Percentiles rank a stretch among this genome's conserved stretches.
phyloP scores from a whole-genome alignment of 1,284 basidiomycete genomes.

The Vanrija humicola region DNA sequence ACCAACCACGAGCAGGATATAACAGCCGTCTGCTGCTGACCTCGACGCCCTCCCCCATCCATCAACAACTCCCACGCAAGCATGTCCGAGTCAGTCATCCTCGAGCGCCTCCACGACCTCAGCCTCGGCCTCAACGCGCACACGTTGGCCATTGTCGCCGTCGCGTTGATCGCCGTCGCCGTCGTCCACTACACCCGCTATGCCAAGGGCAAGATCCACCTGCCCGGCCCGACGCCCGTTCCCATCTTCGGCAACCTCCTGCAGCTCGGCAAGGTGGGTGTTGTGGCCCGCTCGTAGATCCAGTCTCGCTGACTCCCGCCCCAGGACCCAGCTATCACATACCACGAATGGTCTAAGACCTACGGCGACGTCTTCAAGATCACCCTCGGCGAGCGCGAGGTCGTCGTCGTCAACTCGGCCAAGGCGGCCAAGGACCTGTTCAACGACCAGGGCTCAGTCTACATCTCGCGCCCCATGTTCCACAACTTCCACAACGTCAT shows the following conservation, averaged over 20 bases:
- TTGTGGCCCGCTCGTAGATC: too few species aligned
- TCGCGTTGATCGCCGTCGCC: conserved; percentile 9
- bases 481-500: conserved; percentile 19
- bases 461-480: conserved; percentile 19
- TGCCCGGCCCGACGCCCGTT: conserved; percentile 10
- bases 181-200: conserved; percentile 12
- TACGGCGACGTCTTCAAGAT: conserved; percentile 22
- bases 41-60: too few species aligned
- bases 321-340: conserved; percentile 13
- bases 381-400: conserved; percentile 20
- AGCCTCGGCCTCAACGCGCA: too few species aligned
- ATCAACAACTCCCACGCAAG: too few species aligned
- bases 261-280: conserved; percentile 1
- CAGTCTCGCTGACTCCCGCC: not conserved
- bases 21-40: too few species aligned
- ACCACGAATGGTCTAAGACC: conserved; percentile 18
- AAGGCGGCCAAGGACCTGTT: conserved; percentile 19
- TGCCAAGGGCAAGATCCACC: conserved; percentile 16
- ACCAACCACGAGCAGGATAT: too few species aligned
- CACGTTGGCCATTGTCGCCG: not conserved
- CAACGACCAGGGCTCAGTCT: conserved; percentile 13
- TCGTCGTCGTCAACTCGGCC: conserved; percentile 19
- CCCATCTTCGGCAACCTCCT: conserved; percentile 19
- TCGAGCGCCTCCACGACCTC: too few species aligned
- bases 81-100: too few species aligned